Percentiles rank a stretch among this genome's conserved stretches.
Conservation (phyloP, 2,329 filamentous ascomycete species). For the Penicillium sp. region DNA sequence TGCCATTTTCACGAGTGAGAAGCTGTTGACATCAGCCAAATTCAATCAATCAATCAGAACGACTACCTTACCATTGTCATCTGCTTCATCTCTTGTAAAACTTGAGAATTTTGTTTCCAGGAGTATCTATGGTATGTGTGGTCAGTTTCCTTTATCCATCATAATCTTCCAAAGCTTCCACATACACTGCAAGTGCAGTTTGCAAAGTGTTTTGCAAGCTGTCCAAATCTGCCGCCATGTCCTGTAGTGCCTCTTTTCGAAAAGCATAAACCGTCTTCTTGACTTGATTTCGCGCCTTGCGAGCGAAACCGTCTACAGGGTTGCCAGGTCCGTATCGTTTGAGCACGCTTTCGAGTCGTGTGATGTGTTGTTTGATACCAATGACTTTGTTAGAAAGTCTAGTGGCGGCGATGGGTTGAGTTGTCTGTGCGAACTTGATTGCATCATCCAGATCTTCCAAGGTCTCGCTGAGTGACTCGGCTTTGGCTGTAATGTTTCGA, state of each 20-base stretch:
- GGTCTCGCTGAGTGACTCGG: neutral
- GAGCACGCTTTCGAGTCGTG: neutral
- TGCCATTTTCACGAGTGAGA: neutral
- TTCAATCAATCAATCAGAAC: neutral
- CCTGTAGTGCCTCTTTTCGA: neutral
- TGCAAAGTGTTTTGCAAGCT: neutral
- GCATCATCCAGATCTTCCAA: conserved; percentile 4
- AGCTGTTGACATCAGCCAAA: neutral
- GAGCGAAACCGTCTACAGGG: neutral
- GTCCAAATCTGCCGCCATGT: neutral
- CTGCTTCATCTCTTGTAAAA: neutral
- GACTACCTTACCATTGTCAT: neutral
- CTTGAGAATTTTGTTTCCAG: neutral
- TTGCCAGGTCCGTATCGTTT: neutral
- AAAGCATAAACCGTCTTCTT: neutral
- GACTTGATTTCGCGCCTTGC: neutral
- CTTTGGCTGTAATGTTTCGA: conserved; percentile 5
- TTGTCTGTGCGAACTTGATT: neutral
- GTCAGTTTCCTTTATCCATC: neutral
- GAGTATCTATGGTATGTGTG: neutral
- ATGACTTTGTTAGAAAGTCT: conserved; percentile 1
- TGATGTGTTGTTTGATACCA: neutral
- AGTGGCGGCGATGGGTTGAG: neutral
- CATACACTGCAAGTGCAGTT: neutral
- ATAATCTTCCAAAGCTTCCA: no score